Evolutionary conservation across 2,329 filamentous ascomycete species (phyloP), one percentile per base, ranked within the genome.

Genomic region (Colletotrichum trifolii): DNA sequence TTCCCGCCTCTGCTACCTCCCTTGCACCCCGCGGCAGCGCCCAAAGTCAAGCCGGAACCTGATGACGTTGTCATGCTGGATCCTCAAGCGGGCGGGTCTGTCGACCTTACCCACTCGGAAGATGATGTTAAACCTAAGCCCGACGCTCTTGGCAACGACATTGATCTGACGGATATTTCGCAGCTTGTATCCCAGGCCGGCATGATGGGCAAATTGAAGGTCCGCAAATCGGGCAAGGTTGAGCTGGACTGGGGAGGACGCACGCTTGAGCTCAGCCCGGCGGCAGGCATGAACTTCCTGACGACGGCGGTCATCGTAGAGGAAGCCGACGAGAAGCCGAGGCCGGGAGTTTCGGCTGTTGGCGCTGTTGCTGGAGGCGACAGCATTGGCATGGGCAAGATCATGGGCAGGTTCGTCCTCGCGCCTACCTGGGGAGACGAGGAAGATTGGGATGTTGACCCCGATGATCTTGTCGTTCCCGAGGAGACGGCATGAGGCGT

Each of bases 221-320:
- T 90, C 48, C 84, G 86, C 65, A 83, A 85, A 73, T 89, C 87
- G 8, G 88, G 88, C 67, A 85, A 84, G 64, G 84, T 88, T 2
- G 86, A 89, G 74, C 77, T 90, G 38, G 83, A 84, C 74, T 90
- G 87, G 86, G 88, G 88, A 54, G 87, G 87, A 34, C 82, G 81
- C 66, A 79, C 77, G 40, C 78, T 89, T 60, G 81, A 84, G 69
- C 76, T 89, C 67, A 78, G 77, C 40, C 77, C 80, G 3, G 86
- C 84, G 17, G 80, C 83, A 11, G 83, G 82, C 56, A 82, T 83
- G 34, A 82, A 82, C 68, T 89, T 89, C 71, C 69, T 88, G 65
- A 87, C 84, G 10, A 85, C 84, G 43, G 86, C 86, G 2, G 83
- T 88, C 54, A 81, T 90, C 57, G 79, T 89, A 8, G 87, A 89